Evolutionary conservation across 2,329 filamentous ascomycete genomes (phyloP).

Genomic region (Pestalotiopsis sp.): DNA sequence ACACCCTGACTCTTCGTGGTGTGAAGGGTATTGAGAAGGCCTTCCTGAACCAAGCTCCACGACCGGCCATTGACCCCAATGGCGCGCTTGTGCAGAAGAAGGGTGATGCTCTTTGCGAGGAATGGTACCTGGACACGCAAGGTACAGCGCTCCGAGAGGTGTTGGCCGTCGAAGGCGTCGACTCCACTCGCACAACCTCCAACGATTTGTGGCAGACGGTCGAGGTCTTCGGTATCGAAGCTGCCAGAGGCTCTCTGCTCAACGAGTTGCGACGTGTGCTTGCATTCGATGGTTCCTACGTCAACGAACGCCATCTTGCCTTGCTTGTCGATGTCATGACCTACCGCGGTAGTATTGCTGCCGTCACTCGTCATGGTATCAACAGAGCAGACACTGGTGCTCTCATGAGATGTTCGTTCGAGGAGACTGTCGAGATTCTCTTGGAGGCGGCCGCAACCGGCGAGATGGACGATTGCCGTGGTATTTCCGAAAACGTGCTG

Average conservation of each 20-base stretch:
- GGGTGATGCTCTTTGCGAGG: conserved; percentile 74
- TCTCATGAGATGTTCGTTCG: conserved; percentile 98
- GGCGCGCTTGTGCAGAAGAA: conserved; percentile 76
- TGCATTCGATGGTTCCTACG: conserved; percentile 98
- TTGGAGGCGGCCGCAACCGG: conserved; percentile 93
- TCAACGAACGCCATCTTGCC: conserved; percentile 97
- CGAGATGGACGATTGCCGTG: conserved; percentile 95
- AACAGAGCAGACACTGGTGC: conserved; percentile 97
- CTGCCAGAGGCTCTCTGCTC: conserved; percentile 82
- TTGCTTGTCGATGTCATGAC: conserved; percentile 98
- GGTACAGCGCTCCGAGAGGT: conserved; percentile 86
- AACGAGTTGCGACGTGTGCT: conserved; percentile 89
- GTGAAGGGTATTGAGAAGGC: conserved; percentile 86
- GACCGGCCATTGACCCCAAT: conserved; percentile 66
- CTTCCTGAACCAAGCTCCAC: conserved; percentile 84
- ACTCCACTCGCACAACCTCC: conserved; percentile 82
- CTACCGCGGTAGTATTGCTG: conserved; percentile 88
- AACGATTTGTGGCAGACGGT: conserved; percentile 97
- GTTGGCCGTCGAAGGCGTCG: conserved; percentile 83
- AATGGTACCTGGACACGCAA: conserved; percentile 95
- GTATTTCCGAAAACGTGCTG: conserved; percentile 99
- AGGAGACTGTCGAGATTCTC: conserved; percentile 98
- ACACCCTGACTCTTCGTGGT: conserved; percentile 88
- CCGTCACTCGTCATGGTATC: conserved; percentile 97
- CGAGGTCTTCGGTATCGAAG: conserved; percentile 95